phyloP scores from a whole-genome alignment of 2,329 filamentous ascomycete species.

The Claviceps paspali region DNA sequence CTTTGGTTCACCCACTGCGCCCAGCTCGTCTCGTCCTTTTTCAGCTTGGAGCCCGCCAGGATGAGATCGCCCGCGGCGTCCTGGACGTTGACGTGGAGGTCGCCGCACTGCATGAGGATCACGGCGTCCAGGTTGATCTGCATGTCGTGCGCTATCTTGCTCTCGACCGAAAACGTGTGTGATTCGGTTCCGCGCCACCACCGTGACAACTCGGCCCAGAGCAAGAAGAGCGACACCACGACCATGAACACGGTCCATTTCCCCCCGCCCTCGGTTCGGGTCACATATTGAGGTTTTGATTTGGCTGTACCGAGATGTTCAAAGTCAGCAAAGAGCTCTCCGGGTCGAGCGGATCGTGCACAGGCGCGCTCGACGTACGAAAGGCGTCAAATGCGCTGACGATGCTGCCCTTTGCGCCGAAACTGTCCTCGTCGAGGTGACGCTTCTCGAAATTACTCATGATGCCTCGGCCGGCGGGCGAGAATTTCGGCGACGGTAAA shows the following conservation, averaged over 20 bases:
- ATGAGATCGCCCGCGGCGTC: conserved; percentile 89
- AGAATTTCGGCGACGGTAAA: background rate
- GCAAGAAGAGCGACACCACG: conserved; percentile 57
- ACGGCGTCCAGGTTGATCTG: conserved; percentile 96
- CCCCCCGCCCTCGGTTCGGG: conserved; percentile 69
- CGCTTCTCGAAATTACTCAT: conserved; percentile 72
- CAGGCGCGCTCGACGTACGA: no score
- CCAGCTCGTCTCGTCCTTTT: conserved; percentile 69
- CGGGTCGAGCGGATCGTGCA: no score
- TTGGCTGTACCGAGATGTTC: conserved; percentile 50
- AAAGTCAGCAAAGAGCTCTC: background rate
- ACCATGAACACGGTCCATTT: conserved; percentile 85
- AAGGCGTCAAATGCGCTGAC: conserved; percentile 94
- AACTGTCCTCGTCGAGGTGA: conserved; percentile 56
- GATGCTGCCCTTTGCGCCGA: conserved; percentile 54
- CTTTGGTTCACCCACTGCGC: conserved; percentile 60
- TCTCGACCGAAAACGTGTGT: conserved; percentile 88
- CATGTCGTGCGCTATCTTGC: conserved; percentile 70
- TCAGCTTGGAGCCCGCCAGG: conserved; percentile 59
- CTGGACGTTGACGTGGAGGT: conserved; percentile 93
- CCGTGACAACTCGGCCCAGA: conserved; percentile 59
- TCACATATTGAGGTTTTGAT: conserved; percentile 85
- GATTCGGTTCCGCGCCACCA: conserved; percentile 78
- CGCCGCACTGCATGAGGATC: conserved; percentile 70
- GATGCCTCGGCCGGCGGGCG: conserved; percentile 2